Conservation (phyloP, 495 filamentous ascomycete genomes). For the Neurospora sp. region DNA sequence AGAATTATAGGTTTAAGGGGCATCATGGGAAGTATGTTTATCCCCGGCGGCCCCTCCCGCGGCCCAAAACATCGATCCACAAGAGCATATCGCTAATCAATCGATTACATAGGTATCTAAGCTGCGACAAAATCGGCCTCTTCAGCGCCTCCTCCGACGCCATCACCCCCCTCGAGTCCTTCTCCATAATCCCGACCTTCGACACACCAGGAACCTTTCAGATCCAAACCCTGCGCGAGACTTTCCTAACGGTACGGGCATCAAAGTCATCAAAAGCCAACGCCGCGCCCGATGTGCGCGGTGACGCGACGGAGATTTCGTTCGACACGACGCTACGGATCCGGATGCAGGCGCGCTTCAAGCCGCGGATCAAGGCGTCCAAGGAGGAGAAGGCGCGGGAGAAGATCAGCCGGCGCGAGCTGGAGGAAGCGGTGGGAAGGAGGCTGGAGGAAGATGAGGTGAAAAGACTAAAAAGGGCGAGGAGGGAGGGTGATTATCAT, state of each 20-base stretch:
- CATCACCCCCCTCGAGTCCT: constrained; percentile 72
- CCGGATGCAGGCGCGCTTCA: constrained; percentile 91
- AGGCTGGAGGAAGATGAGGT: constrained; percentile 78
- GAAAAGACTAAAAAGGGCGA: constrained; percentile 66
- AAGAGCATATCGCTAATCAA: too few relatives aligned
- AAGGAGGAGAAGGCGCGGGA: constrained; percentile 73
- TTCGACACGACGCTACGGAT: constrained; percentile 73
- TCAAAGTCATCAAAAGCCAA: constrained; percentile 29
- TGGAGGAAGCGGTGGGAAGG: constrained; percentile 74
- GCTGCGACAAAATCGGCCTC: constrained; percentile 73
- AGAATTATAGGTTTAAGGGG: constrained; percentile 73
- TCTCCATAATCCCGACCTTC: constrained; percentile 52
- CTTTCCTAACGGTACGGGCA: constrained; percentile 47
- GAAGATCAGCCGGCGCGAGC: constrained; percentile 77
- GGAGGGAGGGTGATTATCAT: constrained; percentile 82
- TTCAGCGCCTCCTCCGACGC: constrained; percentile 69
- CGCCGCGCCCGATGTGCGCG: constrained; percentile 53
- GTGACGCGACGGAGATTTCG: constrained; percentile 60
- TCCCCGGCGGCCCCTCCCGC: not conserved
- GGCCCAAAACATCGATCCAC: too few relatives aligned
- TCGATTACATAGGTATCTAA: constrained; percentile 41
- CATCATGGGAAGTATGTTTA: constrained; percentile 66
- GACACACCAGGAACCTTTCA: constrained; percentile 57
- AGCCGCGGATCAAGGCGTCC: constrained; percentile 63
- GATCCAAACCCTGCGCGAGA: constrained; percentile 54